A percentile compares a stretch with the other conserved stretches of the same genome.
Conservation (phyloP, 129 eudicot species). For the Solidago caesia region DNA sequence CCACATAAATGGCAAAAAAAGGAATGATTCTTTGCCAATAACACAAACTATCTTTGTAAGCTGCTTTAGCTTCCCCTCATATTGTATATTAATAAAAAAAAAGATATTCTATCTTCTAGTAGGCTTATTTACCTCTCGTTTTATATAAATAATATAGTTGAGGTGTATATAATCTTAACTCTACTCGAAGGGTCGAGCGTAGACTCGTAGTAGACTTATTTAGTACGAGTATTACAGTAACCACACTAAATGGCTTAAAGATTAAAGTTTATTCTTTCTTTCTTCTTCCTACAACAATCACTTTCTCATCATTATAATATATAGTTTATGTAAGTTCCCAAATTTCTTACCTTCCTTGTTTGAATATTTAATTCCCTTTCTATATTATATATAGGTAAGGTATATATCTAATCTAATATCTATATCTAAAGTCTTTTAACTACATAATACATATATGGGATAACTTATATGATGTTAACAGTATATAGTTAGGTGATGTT, state of each 20-base stretch:
- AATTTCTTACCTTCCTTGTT: neutral
- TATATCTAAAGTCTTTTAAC: no score
- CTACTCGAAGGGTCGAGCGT: no score
- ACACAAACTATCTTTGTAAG: conserved; percentile 17
- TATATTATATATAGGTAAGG: neutral
- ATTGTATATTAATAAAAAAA: neutral
- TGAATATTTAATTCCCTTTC: neutral
- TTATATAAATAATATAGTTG: no score
- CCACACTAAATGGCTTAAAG: neutral
- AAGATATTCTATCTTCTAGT: conserved; percentile 26
- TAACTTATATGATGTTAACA: no score
- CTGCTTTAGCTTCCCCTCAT: conserved; percentile 29
- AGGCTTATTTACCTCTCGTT: neutral
- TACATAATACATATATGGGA: no score
- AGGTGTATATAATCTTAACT: no score
- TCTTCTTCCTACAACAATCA: neutral
- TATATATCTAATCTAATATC: no score
- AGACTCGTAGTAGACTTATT: neutral
- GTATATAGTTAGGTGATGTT: no score
- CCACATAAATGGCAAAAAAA: conserved; percentile 5
- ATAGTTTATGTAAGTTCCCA: conserved; percentile 11
- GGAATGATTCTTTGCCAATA: conserved; percentile 36
- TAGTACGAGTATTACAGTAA: neutral
- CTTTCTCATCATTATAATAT: neutral
- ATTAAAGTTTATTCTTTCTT: neutral